phyloP scores from a whole-genome alignment of 2,329 filamentous ascomycete genomes.

The Biscogniauxia sp. region DNA sequence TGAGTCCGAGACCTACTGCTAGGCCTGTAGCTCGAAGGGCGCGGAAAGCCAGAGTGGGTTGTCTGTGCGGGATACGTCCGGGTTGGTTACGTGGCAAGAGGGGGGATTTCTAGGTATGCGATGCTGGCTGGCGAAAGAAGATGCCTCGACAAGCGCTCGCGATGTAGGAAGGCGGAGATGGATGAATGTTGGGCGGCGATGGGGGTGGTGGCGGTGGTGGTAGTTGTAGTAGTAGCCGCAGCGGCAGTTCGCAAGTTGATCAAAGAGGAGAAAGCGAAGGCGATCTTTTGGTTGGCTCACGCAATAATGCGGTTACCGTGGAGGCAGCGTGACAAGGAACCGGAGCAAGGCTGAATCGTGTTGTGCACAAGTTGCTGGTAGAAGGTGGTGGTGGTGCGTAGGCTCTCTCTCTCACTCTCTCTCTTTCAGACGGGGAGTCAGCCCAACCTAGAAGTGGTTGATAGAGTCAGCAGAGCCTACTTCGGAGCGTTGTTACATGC shows the following conservation, averaged over 20 bases:
- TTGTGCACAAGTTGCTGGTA: not conserved
- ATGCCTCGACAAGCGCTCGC: not conserved
- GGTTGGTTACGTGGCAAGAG: not conserved
- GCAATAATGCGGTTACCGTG: not conserved
- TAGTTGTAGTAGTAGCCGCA: too few species aligned
- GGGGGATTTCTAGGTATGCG: not conserved
- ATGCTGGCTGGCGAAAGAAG: not conserved
- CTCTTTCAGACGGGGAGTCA: not conserved
- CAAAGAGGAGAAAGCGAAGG: not conserved
- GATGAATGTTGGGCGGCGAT: not conserved
- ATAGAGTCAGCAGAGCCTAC: not conserved
- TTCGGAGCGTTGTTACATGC: not conserved
- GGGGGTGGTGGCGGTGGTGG: too few species aligned
- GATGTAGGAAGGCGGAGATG: not conserved
- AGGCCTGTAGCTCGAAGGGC: slow-evolving; percentile 54
- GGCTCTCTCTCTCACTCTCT: not conserved
- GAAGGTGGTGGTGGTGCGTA: not conserved
- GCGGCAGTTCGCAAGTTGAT: not conserved
- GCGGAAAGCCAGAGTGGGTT: slow-evolving; percentile 54
- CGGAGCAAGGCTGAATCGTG: not conserved
- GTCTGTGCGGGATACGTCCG: slow-evolving; percentile 17
- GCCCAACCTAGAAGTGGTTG: not conserved
- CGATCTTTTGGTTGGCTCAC: not conserved
- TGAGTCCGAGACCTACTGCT: slow-evolving; percentile 57
- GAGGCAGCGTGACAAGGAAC: not conserved